These are phyloP conservation scores for Marasmius fiardii DNA, from an alignment of 1,284 basidiomycete genomes.

Conservation along the genomic window DNA sequence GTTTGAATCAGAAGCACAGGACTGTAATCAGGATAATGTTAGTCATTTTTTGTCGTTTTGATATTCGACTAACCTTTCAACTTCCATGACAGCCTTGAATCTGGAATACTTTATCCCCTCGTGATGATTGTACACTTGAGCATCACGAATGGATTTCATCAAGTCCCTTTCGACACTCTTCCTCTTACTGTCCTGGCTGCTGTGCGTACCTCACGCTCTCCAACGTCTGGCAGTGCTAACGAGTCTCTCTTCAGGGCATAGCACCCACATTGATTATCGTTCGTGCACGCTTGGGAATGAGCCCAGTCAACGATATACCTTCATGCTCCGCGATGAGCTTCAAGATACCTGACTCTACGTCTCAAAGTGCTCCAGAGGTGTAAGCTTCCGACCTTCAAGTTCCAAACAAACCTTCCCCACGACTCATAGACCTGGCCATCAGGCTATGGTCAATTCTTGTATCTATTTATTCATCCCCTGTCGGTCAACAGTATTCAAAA, in stretches of 20 bases:
- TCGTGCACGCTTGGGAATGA: neutral
- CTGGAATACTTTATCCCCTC: neutral
- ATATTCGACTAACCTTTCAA: neutral
- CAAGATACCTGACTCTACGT: neutral
- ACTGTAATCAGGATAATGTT: neutral
- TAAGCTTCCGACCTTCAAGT: too few relatives aligned
- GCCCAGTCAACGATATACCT: too few relatives aligned
- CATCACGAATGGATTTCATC: neutral
- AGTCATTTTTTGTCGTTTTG: neutral
- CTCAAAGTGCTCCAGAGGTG: neutral
- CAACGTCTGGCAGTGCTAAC: neutral
- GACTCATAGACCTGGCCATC: too few relatives aligned
- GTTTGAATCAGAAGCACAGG: neutral
- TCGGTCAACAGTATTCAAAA: too few relatives aligned
- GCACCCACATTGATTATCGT: neutral
- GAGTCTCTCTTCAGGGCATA: neutral
- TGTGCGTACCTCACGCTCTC: neutral
- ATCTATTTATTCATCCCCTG: too few relatives aligned
- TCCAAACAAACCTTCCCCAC: too few relatives aligned
- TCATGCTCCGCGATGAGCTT: too few relatives aligned
- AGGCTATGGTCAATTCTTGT: too few relatives aligned
- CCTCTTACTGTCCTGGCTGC: neutral
- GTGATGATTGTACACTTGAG: neutral
- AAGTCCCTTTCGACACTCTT: neutral
- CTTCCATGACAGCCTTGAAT: neutral